Conservation (phyloP, 1,284 basidiomycete species). For the Moniliella sp. region DNA sequence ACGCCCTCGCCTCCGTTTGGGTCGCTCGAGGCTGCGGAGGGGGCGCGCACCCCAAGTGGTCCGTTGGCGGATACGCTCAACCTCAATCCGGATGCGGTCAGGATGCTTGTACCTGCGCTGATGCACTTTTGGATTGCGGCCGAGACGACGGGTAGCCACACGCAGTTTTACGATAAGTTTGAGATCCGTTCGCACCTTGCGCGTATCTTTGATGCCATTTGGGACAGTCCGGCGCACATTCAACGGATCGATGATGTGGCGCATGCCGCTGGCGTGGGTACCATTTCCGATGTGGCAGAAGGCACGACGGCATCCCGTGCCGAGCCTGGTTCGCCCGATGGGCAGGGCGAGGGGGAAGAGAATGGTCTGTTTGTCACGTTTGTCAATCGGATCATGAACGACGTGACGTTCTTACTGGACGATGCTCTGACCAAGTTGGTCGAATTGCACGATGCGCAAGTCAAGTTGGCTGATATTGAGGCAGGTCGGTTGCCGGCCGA, state of each 20-base stretch:
- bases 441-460: slow-evolving; percentile 67
- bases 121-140: slow-evolving; percentile 95
- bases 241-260: slow-evolving; percentile 19
- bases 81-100: slow-evolving; percentile 59
- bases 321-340: too few relatives aligned
- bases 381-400: slow-evolving; percentile 93
- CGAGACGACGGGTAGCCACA: slow-evolving; percentile 84
- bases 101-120: slow-evolving; percentile 70
- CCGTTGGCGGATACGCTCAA: slow-evolving; percentile 64
- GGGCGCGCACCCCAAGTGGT: slow-evolving; percentile 44
- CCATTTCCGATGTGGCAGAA: too few relatives aligned
- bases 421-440: slow-evolving; percentile 73
- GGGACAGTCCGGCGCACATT: slow-evolving; percentile 25
- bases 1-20: too few relatives aligned
- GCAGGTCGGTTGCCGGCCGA: too few relatives aligned
- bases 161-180: slow-evolving; percentile 95
- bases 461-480: too few relatives aligned
- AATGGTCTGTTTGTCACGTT: slow-evolving; percentile 69
- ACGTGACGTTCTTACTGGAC: slow-evolving; percentile 91
- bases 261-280: not conserved
- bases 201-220: slow-evolving; percentile 27
- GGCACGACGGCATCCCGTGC: too few relatives aligned
- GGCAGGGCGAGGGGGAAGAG: too few relatives aligned
- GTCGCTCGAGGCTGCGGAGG: too few relatives aligned
- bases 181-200: slow-evolving; percentile 43